Evolutionary conservation across 2,329 filamentous ascomycete species (phyloP).

Genomic region (Biscogniauxia marginata): DNA sequence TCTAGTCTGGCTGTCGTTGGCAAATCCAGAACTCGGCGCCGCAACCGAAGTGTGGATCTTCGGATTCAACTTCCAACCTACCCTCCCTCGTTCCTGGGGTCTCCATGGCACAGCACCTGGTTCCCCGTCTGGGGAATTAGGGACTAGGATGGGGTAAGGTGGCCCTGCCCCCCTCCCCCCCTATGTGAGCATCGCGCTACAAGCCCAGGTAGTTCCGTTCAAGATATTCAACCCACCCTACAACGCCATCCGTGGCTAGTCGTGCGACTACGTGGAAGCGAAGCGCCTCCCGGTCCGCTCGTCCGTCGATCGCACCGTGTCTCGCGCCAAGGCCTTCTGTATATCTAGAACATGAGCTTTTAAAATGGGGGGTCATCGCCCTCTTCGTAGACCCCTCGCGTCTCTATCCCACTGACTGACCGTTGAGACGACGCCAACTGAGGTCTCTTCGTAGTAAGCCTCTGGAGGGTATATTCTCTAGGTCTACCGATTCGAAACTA

Average conservation of each 20-base stretch:
- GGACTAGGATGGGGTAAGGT: conserved; percentile 24
- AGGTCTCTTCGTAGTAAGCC: not conserved
- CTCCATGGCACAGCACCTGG: conserved; percentile 16
- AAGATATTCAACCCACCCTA: conserved; percentile 22
- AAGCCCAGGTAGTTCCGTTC: conserved; percentile 19
- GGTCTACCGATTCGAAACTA: conserved; percentile 5
- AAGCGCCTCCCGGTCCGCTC: conserved; percentile 30
- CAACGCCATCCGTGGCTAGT: conserved; percentile 7
- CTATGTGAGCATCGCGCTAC: conserved; percentile 25
- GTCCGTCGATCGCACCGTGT: conserved; percentile 22
- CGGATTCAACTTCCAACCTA: conserved; percentile 8
- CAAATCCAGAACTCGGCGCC: conserved; percentile 22
- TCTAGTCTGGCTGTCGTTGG: not conserved
- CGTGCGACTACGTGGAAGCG: conserved; percentile 16
- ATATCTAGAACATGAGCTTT: conserved; percentile 23
- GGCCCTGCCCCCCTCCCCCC: conserved; percentile 19
- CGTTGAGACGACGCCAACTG: conserved; percentile 2
- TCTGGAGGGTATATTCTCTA: conserved; percentile 2
- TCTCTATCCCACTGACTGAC: conserved; percentile 9
- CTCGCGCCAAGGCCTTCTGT: conserved; percentile 17
- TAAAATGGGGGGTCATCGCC: conserved; percentile 1
- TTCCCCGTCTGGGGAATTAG: conserved; percentile 13
- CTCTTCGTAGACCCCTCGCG: conserved; percentile 5
- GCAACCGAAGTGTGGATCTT: conserved; percentile 23
- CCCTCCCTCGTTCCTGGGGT: conserved; percentile 11